Conservation (phyloP, 2,329 filamentous ascomycete genomes). For the Cordyceps pruinosa region DNA sequence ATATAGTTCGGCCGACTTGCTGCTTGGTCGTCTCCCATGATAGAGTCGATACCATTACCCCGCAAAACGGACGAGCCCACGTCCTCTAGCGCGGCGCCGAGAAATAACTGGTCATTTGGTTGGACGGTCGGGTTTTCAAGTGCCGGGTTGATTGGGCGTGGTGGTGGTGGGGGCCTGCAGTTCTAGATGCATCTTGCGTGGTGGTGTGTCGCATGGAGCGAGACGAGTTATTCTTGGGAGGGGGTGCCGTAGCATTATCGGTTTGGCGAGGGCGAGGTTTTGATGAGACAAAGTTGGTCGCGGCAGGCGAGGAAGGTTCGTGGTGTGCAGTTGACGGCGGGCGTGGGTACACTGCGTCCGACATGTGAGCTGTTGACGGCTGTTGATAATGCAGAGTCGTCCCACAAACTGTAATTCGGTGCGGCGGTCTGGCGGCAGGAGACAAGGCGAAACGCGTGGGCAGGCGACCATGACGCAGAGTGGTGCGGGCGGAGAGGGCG, state of each 20-base stretch:
- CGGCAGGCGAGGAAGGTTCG: neutral
- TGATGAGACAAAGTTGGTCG: too few relatives aligned
- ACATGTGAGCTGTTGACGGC: neutral
- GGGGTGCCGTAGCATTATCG: neutral
- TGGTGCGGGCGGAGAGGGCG: conserved; percentile 1
- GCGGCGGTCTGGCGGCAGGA: neutral
- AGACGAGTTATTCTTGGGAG: neutral
- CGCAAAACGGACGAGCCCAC: neutral
- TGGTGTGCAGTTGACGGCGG: neutral
- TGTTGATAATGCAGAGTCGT: neutral
- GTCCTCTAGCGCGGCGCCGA: neutral
- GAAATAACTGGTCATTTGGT: neutral
- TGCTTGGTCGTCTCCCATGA: too few relatives aligned
- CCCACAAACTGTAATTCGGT: too few relatives aligned
- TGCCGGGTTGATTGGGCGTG: neutral
- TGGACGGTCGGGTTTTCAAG: neutral
- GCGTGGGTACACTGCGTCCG: neutral
- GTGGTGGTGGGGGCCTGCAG: conserved; percentile 2
- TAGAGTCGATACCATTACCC: too few relatives aligned
- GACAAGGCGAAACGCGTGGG: neutral
- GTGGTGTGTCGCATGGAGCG: conserved; percentile 3
- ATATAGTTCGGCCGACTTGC: neutral
- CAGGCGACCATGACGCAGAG: neutral
- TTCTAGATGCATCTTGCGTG: conserved; percentile 11
- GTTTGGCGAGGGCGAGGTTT: neutral